Evolutionary conservation across 75 land plant species (phyloP), one percentile per base, ranked within the genome.

Genomic region (Pinus taeda): DNA sequence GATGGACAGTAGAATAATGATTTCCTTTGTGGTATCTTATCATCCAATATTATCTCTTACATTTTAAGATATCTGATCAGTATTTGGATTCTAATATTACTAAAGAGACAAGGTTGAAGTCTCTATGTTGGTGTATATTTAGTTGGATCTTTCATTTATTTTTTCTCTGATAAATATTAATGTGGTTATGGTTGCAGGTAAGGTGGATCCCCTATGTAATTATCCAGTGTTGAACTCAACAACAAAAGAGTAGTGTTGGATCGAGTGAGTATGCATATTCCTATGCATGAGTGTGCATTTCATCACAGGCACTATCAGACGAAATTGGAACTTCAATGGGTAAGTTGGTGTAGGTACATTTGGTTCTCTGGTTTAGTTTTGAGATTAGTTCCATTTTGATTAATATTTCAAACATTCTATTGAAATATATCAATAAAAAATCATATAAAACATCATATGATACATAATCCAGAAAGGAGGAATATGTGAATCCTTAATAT

Each of bases 181-280:
- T 30, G 67, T 13, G 1, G 37, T 15, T 77, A 6, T 57, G 71
- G 9, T 24, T 17, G 63, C 83, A 93, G 95, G 69, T 55, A 88
- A 89, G 0, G 83, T 85, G 84, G 95, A 93, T 71, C n/a, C 89
- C 95, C 1, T 93, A 93, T 81, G 91, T 74, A 0, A 71, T 85
- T 17, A 65, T 93, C 59, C 82, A 70, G 39, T 87, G 85, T 81
- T 81, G 89, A 15, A 81, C 81, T 69, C 92, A 92, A 75, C 83
- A 85, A 77, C 81, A 88, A 81, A 92, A 83, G 80, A 92, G 92
- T 83, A 88, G 83, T 60, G 79, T 86, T 74, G 89, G 89, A 75
- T 78, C 88, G 60, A 88, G 88, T 88, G 8, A 3, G 49, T 49
- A 30, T 18, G 36, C 17, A 7, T 18, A 29, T n/a, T 62, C 36